Percentiles rank a stretch among this genome's conserved stretches.
Evolutionary conservation across 345 rosid species (phyloP).

Genomic region (Populus ilicifolia): DNA sequence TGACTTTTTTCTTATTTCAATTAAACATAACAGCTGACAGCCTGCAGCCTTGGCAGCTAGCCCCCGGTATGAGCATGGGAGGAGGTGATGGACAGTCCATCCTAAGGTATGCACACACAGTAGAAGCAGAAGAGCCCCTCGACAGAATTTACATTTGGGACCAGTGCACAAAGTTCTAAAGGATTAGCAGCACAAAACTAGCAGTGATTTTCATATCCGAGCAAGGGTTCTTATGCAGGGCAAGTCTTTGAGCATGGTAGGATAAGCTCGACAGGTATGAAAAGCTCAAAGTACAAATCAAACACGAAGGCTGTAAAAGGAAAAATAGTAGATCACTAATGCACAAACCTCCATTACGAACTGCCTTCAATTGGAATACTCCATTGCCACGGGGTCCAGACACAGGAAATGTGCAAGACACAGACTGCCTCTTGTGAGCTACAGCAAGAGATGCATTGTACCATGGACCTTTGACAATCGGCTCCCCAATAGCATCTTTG

Average conservation of each 20-base stretch:
- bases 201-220: not conserved
- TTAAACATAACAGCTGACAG: too few relatives aligned
- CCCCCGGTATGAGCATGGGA: too few relatives aligned
- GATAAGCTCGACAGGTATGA: not conserved
- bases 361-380: slow-evolving; percentile 77
- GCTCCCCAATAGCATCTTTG: slow-evolving; percentile 82
- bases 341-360: slow-evolving; percentile 63
- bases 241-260: not conserved
- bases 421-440: slow-evolving; percentile 78
- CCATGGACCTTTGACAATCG: slow-evolving; percentile 93
- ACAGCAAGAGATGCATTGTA: slow-evolving; percentile 92
- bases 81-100: too few relatives aligned
- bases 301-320: not conserved
- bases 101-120: not conserved
- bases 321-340: not conserved
- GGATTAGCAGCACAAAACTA: not conserved
- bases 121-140: too few relatives aligned
- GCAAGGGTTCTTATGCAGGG: not conserved
- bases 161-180: not conserved
- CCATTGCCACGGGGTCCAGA: slow-evolving; percentile 74
- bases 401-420: slow-evolving; percentile 92
- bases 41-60: too few relatives aligned
- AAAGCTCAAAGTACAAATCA: not conserved
- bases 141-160: not conserved
- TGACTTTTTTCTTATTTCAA: too few relatives aligned